Evolutionary conservation across 805 yeast species (phyloP).

Genomic region (Kuraishia ogatae): DNA sequence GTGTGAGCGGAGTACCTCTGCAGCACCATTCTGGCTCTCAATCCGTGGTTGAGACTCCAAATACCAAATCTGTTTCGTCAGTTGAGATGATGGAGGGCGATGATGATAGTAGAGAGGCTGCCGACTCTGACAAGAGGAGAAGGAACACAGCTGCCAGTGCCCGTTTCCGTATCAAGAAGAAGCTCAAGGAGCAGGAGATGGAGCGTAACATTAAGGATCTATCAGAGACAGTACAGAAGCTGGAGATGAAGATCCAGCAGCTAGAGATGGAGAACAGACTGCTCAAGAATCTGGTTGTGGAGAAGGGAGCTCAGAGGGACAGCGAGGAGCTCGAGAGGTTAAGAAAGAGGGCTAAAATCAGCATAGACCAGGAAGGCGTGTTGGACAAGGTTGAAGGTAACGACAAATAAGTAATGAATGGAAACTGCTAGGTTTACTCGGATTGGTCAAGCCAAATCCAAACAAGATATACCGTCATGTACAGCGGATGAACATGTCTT

Average conservation of each 20-base stretch:
- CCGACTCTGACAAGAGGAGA: slow-evolving; percentile 52
- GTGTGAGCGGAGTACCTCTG: slow-evolving; percentile 5
- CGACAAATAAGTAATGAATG: too few species aligned
- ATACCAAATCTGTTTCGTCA: neutral
- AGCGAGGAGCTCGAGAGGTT: slow-evolving; percentile 44
- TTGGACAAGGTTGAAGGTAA: too few species aligned
- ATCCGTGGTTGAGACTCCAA: too few species aligned
- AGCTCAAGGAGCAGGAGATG: slow-evolving; percentile 50
- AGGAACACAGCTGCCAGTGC: slow-evolving; percentile 63
- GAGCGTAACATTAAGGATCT: slow-evolving; percentile 38
- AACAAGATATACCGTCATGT: too few species aligned
- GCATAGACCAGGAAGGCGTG: slow-evolving; percentile 3
- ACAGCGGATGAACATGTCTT: too few species aligned
- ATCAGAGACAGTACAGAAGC: slow-evolving; percentile 51
- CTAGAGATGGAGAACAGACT: slow-evolving; percentile 90
- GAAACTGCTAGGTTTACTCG: too few species aligned
- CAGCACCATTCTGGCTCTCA: neutral
- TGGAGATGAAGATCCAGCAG: slow-evolving; percentile 72
- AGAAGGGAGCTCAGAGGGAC: slow-evolving; percentile 56
- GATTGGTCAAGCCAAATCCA: too few species aligned
- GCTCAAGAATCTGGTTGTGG: slow-evolving; percentile 74
- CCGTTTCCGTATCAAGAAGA: slow-evolving; percentile 54
- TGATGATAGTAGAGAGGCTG: slow-evolving; percentile 9
- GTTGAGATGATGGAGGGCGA: neutral
- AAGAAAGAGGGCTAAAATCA: slow-evolving; percentile 35